Conservation (phyloP, 2,329 filamentous ascomycete species). For the Fusarium denticulatum region DNA sequence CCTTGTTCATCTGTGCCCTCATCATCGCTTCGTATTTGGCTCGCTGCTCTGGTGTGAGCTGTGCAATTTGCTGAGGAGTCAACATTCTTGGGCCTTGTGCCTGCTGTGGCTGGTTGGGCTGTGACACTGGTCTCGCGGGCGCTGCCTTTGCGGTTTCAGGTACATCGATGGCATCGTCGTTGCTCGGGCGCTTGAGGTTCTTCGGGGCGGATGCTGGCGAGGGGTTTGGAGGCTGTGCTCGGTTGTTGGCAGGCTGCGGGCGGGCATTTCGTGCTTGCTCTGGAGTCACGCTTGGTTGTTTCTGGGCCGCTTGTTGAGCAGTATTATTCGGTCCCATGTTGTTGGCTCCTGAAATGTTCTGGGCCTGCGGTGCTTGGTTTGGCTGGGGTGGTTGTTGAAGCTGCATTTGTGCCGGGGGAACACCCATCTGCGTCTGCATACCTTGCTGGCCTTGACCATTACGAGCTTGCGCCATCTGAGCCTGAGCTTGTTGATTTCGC, state of each 20-base stretch:
- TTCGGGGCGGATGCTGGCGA: constrained; percentile 54
- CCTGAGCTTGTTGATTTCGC: constrained; percentile 43
- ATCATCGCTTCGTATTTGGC: constrained; percentile 55
- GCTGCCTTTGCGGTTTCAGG: constrained; percentile 34
- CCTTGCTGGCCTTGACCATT: constrained; percentile 44
- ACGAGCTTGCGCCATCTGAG: constrained; percentile 49
- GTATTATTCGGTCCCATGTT: constrained; percentile 55
- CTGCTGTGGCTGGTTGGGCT: constrained; percentile 37
- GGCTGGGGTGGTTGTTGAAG: constrained; percentile 62
- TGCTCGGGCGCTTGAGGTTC: constrained; percentile 61
- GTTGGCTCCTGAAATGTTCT: constrained; percentile 51
- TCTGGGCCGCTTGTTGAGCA: constrained; percentile 45
- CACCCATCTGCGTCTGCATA: constrained; percentile 53
- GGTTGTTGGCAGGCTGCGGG: constrained; percentile 46
- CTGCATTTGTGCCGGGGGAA: constrained; percentile 62
- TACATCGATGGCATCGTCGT: constrained; percentile 55
- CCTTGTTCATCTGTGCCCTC: constrained; percentile 45
- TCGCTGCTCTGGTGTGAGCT: constrained; percentile 57
- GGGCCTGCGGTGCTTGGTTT: constrained; percentile 50
- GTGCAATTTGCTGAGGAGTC: constrained; percentile 50
- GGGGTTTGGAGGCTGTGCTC: constrained; percentile 49
- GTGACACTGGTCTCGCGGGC: constrained; percentile 38
- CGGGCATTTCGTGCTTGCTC: constrained; percentile 42
- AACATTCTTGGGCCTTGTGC: constrained; percentile 36
- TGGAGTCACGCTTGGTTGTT: constrained; percentile 43